These are phyloP conservation scores for Rosellinia necatrix DNA, from an alignment of 2,329 filamentous ascomycete species.

Conservation along the genomic window DNA sequence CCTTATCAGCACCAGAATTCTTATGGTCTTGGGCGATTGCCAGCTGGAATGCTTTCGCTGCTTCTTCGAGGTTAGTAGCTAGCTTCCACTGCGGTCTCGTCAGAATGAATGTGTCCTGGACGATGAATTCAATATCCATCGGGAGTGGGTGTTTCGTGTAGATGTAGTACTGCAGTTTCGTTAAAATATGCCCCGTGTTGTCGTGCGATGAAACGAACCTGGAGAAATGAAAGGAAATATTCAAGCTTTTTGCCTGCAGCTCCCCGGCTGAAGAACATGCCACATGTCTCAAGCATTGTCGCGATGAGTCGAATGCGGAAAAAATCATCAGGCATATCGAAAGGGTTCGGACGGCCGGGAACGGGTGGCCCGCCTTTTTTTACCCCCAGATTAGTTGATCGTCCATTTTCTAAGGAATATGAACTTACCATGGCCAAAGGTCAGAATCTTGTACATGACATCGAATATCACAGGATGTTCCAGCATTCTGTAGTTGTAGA, in stretches of 20 bases:
- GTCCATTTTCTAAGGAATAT: neutral
- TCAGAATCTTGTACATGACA: conserved; percentile 90
- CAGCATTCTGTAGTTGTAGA: conserved; percentile 97
- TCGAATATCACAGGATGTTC: conserved; percentile 96
- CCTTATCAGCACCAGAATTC: conserved; percentile 71
- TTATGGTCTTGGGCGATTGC: conserved; percentile 92
- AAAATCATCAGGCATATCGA: conserved; percentile 92
- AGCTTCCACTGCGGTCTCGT: conserved; percentile 93
- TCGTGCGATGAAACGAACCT: conserved; percentile 55
- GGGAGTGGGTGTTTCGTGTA: conserved; percentile 86
- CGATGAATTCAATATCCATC: conserved; percentile 96
- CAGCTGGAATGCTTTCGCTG: conserved; percentile 79
- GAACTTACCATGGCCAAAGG: conserved; percentile 77
- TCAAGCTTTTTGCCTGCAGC: conserved; percentile 95
- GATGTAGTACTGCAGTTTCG: conserved; percentile 78
- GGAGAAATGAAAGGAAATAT: conserved; percentile 95
- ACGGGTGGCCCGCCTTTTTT: conserved; percentile 73
- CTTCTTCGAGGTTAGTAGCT: conserved; percentile 79
- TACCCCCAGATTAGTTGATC: conserved; percentile 19
- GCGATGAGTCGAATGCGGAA: conserved; percentile 92
- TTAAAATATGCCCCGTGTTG: conserved; percentile 17
- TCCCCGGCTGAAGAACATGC: conserved; percentile 93
- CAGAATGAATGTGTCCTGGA: conserved; percentile 87
- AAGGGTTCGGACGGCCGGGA: conserved; percentile 73
- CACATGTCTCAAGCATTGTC: conserved; percentile 90